These are phyloP conservation scores for Alternaria sp. DNA, from an alignment of 2,329 filamentous ascomycete species.

Conservation along the genomic window DNA sequence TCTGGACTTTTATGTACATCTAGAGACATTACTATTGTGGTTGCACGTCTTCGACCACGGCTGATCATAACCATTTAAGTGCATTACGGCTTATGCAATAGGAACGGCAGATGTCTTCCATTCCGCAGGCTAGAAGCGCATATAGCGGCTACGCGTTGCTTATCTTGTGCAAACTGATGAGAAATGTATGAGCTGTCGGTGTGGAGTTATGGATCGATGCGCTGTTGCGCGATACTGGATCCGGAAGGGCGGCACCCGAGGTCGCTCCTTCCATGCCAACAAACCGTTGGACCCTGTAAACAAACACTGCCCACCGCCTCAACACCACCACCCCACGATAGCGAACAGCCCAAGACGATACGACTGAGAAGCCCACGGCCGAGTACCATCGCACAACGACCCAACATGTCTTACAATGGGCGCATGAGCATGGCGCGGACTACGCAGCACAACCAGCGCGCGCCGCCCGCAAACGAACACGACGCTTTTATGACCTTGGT, in stretches of 20 bases:
- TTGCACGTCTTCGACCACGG: neutral
- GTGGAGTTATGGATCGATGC: slow-evolving; percentile 9
- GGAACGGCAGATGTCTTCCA: neutral
- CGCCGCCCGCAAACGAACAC: slow-evolving; percentile 51
- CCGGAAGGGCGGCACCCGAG: slow-evolving; percentile 7
- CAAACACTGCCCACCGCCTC: slow-evolving; percentile 11
- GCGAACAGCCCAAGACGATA: neutral
- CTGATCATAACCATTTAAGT: neutral
- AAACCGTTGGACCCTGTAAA: slow-evolving; percentile 8
- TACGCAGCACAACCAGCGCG: slow-evolving; percentile 48
- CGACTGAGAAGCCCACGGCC: neutral
- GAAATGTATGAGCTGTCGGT: neutral
- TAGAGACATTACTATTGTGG: neutral
- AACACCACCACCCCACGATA: slow-evolving; percentile 9
- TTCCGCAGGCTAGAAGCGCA: neutral
- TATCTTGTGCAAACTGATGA: slow-evolving; percentile 1
- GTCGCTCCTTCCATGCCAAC: slow-evolving; percentile 15
- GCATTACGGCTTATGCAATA: neutral
- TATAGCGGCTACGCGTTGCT: neutral
- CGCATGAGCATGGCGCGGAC: slow-evolving; percentile 58
- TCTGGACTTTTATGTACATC: neutral
- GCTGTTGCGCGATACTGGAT: slow-evolving; percentile 10
- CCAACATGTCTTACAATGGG: slow-evolving; percentile 56
- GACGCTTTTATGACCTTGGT: slow-evolving; percentile 61
- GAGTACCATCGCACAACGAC: neutral